These are phyloP conservation scores for Populus nigra DNA, from an alignment of 345 rosid species.

Conservation along the genomic window DNA sequence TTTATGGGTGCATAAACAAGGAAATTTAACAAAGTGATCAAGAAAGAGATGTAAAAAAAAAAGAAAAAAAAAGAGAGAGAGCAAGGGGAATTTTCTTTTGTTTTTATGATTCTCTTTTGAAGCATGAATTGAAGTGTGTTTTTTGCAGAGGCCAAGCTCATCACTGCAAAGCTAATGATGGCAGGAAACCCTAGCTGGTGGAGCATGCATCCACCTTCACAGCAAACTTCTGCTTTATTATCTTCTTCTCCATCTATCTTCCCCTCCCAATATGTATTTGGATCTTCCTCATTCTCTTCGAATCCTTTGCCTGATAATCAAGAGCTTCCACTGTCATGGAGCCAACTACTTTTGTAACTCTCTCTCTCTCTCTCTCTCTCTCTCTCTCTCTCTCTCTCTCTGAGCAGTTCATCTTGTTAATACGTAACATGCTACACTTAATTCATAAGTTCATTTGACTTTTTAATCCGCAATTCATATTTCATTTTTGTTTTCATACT, in stretches of 20 bases:
- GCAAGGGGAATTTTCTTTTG: not conserved
- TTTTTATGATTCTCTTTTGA: slow-evolving; percentile 9
- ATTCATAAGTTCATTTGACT: not conserved
- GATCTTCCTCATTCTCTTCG: slow-evolving; percentile 41
- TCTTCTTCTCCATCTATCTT: slow-evolving; percentile 33
- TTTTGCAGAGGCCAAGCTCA: not conserved
- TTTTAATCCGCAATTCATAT: slow-evolving; percentile 4
- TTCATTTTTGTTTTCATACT: not conserved
- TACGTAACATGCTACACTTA: not conserved
- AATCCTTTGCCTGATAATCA: slow-evolving; percentile 34
- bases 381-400: no score
- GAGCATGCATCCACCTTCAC: slow-evolving; percentile 57
- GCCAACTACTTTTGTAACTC: slow-evolving; percentile 53
- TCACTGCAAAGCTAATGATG: slow-evolving; percentile 47
- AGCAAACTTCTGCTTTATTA: slow-evolving; percentile 37
- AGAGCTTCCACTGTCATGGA: slow-evolving; percentile 59
- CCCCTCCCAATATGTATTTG: slow-evolving; percentile 41
- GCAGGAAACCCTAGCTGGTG: slow-evolving; percentile 75
- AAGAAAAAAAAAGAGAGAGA: not conserved
- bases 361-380: slow-evolving; percentile 17
- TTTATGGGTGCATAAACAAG: slow-evolving; percentile 46
- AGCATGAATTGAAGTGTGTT: slow-evolving; percentile 11
- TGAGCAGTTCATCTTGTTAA: not conserved
- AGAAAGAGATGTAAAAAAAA: not conserved
- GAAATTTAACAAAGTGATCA: slow-evolving; percentile 40